Evolutionary conservation across 2,329 filamentous ascomycete genomes (phyloP), one percentile per base, ranked within the genome.

Genomic region (Aspergillus awamori): DNA sequence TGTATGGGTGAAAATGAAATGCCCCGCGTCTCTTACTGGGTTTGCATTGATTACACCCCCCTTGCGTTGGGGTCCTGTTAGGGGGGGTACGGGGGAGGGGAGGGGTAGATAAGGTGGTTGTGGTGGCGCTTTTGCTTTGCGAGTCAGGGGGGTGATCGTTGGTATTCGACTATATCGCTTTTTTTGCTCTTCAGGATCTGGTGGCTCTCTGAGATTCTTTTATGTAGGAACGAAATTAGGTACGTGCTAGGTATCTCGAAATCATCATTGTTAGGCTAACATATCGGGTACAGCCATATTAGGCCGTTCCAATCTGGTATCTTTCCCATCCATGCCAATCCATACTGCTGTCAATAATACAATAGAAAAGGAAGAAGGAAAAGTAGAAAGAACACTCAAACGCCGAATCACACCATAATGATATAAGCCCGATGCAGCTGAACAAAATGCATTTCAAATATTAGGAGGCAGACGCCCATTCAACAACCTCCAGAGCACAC

Each of bases 401-500:
- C 47, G 47, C 47, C 47, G n/a, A 26, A 30, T 36, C 47, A 51
- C 45, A 2, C 47, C n/a, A 33, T 51, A 51, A 51, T 1, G 33
- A 51, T 51, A 49, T 15, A 15, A 15, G 6, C 11, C n/a, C 8
- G 17, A 51, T 51, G 47, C 47, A 51, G 47, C 20, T 20, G 47
- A 45, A 45, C n/a, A 17, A 22, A 24, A 51, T 51, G 28, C n/a
- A 33, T 7, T 30, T 17, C 26, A 15, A 17, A 56, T 28, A 47
- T 53, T 62, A 67, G 8, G 67, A 63, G 26, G 65, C 51, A 47
- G 67, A 66, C 2, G 93, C 91, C 94, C 94, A 97, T 73, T 96
- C 91, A 5, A 98, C 88, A 2, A 95, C 93, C 76, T 98, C 93
- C 53, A 99, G 83, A 20, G 94, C 95, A 72, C 91, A 86, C 86